Base-by-base conservation (phyloP, 108 stramenopile genomes). In the Skeletonema potamos region DNA sequence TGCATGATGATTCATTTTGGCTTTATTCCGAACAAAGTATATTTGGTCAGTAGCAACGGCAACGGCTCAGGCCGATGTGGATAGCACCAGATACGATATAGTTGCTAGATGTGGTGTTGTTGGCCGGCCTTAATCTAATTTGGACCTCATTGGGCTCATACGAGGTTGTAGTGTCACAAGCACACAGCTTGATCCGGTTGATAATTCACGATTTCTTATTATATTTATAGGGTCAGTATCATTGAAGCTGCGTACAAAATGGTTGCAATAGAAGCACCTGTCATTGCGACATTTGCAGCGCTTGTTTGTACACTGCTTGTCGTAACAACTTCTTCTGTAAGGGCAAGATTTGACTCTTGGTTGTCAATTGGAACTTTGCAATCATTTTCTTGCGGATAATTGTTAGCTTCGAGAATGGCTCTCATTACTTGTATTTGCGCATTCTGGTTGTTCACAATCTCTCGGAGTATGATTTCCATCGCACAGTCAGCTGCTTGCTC, bases 391-490 rank as follows among this genome's bases (percentile, higher is more conserved):
- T 63, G 57, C 12, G 82, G 72, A n/a, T 54, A 68, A 1, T 62
- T 73, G 15, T 83, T 59, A 26, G 71, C 71, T 11, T 82, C 83
- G 17, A 95, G 81, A 46, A 85, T 54, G 12, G 62, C 66, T 59
- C 81, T 64, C 94, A 95, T 95, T 27, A 58, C 46, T 70, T 92
- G 90, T 57, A 95, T 92, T 77, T 95, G 92, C 29, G 39, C 39
- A 65, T 93, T 95, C 56, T 95, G 92, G 8, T 41, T 64, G 61
- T 85, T 89, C 64, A 93, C 68, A 62, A 95, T 93, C 4, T 76
- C 80, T 6, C 84, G 73, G 17, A 92, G 61, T 22, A 95, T 79
- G 5, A 63, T 33, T n/a, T 78, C 68, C 82, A 90, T 63, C 17
- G 72, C 62, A 51, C 88, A 89, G 41, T 82, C 75, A 7, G 56